Evolutionary conservation across 1,284 basidiomycete genomes (phyloP).

Genomic region (Rugosomyces carneus): DNA sequence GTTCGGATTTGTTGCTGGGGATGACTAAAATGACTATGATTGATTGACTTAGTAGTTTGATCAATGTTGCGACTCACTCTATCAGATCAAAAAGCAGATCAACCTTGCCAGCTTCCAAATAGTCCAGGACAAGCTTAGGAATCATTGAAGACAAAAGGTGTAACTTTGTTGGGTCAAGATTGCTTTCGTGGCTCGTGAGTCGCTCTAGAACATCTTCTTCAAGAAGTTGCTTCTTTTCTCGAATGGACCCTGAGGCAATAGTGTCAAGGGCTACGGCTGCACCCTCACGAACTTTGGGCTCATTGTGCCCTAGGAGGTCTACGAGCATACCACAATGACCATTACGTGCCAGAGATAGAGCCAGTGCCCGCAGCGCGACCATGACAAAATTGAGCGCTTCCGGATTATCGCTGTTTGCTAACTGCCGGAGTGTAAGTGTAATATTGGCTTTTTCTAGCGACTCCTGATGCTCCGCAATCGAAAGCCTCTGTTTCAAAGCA

Average conservation of each 20-base stretch:
- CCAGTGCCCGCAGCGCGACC: conserved; percentile 6
- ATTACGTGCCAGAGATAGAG: conserved; percentile 9
- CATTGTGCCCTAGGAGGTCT: conserved; percentile 5
- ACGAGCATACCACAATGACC: conserved; percentile 9
- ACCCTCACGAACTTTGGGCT: conserved; percentile 11
- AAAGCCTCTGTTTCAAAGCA: conserved; percentile 8
- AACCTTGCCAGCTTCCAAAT: conserved; percentile 8
- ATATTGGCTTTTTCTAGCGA: conserved; percentile 14
- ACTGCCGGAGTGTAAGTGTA: conserved; percentile 7
- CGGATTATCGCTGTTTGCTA: conserved; percentile 9
- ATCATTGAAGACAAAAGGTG: conserved; percentile 9
- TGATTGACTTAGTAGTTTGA: neutral
- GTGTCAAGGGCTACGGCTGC: conserved; percentile 11
- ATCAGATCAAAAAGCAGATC: conserved; percentile 8
- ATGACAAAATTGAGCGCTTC: conserved; percentile 13
- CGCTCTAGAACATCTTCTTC: conserved; percentile 12
- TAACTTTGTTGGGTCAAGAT: conserved; percentile 3
- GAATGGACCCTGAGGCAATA: conserved; percentile 9
- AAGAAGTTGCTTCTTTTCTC: conserved; percentile 9
- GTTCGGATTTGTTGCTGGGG: conserved; percentile 11
- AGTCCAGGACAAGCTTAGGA: conserved; percentile 11
- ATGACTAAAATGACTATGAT: conserved; percentile 6
- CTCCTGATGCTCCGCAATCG: conserved; percentile 9
- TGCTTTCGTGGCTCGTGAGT: conserved; percentile 2
- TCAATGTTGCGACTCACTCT: conserved; percentile 9